These are phyloP conservation scores for Grosmannia huntii DNA, from an alignment of 2,329 filamentous ascomycete species.

Conservation along the genomic window DNA sequence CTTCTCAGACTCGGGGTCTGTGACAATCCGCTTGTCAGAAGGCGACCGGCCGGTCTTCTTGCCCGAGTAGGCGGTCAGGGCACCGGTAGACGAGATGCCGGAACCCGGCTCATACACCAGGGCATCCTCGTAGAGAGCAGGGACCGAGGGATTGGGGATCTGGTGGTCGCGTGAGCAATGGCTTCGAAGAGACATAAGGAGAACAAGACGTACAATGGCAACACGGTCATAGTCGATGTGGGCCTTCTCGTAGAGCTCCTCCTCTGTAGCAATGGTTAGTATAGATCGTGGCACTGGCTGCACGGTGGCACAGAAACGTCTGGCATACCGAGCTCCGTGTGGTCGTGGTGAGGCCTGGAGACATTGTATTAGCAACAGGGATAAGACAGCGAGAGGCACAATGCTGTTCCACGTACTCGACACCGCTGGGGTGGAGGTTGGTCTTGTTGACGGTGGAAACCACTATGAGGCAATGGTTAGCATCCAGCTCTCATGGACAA, in stretches of 20 bases:
- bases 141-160: conserved; percentile 86
- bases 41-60: conserved; percentile 96
- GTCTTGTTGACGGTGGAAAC: conserved; percentile 74
- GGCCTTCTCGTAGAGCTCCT: conserved; percentile 92
- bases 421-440: conserved; percentile 77
- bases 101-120: conserved; percentile 94
- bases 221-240: conserved; percentile 99
- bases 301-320: background rate
- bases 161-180: conserved; percentile 16
- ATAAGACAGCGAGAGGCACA: background rate
- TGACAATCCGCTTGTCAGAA: conserved; percentile 92
- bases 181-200: conserved; percentile 4
- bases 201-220: conserved; percentile 62
- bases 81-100: conserved; percentile 90
- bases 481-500: conserved; percentile 9
- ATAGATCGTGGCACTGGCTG: background rate
- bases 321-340: conserved; percentile 71
- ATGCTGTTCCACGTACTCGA: conserved; percentile 53
- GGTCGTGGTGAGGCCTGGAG: conserved; percentile 58
- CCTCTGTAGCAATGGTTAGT: conserved; percentile 36
- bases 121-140: conserved; percentile 96
- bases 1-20: conserved; percentile 78
- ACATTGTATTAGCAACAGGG: conserved; percentile 16
- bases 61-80: conserved; percentile 92
- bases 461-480: conserved; percentile 25